A percentile compares a stretch with the other conserved stretches of the same genome.
Conservation (phyloP, 306 rosid species). For the Delonix regia region DNA sequence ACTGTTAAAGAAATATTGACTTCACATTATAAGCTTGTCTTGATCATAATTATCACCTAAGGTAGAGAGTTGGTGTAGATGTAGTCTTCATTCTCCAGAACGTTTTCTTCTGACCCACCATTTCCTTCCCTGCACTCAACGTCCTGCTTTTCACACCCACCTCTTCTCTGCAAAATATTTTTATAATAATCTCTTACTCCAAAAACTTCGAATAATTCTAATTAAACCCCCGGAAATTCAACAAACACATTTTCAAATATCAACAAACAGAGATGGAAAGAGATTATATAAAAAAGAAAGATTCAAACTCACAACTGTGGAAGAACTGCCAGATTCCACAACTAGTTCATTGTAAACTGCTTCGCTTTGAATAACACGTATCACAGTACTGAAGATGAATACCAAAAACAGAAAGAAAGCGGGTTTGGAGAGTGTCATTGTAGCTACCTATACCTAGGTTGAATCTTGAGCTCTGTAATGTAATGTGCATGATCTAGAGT, state of each 20-base stretch:
- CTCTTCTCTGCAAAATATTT: slow-evolving; percentile 46
- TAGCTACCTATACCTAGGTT: background rate
- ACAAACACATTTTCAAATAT: background rate
- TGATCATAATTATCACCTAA: slow-evolving; percentile 17
- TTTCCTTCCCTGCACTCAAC: slow-evolving; percentile 48
- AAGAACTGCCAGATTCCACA: slow-evolving; percentile 44
- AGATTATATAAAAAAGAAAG: background rate
- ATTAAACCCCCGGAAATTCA: background rate
- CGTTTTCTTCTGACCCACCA: slow-evolving; percentile 41
- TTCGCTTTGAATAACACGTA: slow-evolving; percentile 41
- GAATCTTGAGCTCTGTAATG: slow-evolving; percentile 1
- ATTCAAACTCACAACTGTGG: slow-evolving; percentile 43
- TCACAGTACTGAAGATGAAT: slow-evolving; percentile 44
- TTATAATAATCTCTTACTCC: background rate
- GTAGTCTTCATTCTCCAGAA: slow-evolving; percentile 64
- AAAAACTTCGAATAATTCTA: background rate
- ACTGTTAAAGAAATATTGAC: background rate
- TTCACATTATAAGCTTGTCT: slow-evolving; percentile 12
- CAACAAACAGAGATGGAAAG: slow-evolving; percentile 8
- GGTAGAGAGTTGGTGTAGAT: slow-evolving; percentile 71
- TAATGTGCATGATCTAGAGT: background rate
- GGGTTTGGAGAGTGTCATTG: slow-evolving; percentile 52
- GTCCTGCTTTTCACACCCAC: slow-evolving; percentile 38
- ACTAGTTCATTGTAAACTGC: slow-evolving; percentile 28
- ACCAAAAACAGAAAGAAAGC: slow-evolving; percentile 43